phyloP scores from a whole-genome alignment of 2,329 filamentous ascomycete genomes.

The Camptophora hylomeconis region DNA sequence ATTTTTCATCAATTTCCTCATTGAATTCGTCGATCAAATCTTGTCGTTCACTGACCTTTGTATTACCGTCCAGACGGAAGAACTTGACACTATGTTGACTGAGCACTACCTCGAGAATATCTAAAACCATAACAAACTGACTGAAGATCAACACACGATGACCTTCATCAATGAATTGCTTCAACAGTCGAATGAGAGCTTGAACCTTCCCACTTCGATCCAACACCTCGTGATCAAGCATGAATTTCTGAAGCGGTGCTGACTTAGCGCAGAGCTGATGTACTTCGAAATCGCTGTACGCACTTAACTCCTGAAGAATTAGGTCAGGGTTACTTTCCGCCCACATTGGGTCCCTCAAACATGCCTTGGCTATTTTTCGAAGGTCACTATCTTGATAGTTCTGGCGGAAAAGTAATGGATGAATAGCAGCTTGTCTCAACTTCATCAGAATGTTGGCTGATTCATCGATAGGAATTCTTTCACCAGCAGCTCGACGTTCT shows the following conservation, averaged over 20 bases:
- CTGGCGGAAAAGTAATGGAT: conserved; percentile 74
- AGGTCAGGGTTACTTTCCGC: conserved; percentile 35
- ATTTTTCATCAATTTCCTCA: conserved; percentile 51
- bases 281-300: conserved; percentile 49
- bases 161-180: conserved; percentile 60
- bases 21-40: conserved; percentile 81
- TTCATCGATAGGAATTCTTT: conserved; percentile 39
- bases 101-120: conserved; percentile 76
- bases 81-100: conserved; percentile 60
- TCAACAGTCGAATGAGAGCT: conserved; percentile 62
- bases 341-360: conserved; percentile 56
- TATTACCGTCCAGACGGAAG: conserved; percentile 75
- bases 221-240: conserved; percentile 49
- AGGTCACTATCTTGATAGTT: conserved; percentile 66
- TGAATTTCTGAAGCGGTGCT: conserved; percentile 39
- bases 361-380: conserved; percentile 61
- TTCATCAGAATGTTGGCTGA: conserved; percentile 69
- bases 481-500: conserved; percentile 43
- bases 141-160: conserved; percentile 86
- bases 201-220: conserved; percentile 75
- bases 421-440: conserved; percentile 81
- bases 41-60: conserved; percentile 71
- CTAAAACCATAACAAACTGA: conserved; percentile 82
- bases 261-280: conserved; percentile 45
- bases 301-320: conserved; percentile 40